Conservation (phyloP, 345 rosid species). For the Syzygium aqueum region DNA sequence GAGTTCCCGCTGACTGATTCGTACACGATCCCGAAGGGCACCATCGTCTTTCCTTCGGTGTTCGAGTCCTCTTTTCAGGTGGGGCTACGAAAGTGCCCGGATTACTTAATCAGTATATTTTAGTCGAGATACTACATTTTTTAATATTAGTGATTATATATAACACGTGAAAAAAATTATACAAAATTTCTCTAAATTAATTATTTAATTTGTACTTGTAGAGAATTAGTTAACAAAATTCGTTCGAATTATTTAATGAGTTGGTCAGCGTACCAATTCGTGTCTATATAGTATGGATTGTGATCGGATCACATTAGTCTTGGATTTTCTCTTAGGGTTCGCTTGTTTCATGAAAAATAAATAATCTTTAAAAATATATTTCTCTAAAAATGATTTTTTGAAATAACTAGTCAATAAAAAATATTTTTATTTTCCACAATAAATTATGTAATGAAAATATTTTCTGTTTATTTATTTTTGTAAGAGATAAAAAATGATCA, state of each 20-base stretch:
- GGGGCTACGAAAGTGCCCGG: not conserved
- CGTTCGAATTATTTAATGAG: accelerated
- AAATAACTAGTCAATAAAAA: no score
- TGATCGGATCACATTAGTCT: not conserved
- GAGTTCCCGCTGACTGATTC: constrained; percentile 61
- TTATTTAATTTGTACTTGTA: not conserved
- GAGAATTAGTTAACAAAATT: not conserved
- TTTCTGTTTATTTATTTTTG: no score
- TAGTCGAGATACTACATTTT: not conserved
- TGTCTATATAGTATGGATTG: not conserved
- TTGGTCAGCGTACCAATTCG: not conserved
- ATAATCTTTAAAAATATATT: no score
- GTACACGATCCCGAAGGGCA: constrained; percentile 71
- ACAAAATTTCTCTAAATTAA: not conserved
- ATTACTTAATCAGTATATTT: not conserved
- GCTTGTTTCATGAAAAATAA: no score
- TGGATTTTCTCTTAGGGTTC: not conserved
- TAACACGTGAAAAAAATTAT: not conserved
- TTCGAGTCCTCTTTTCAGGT: constrained; percentile 69
- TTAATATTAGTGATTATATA: not conserved
- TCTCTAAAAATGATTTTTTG: no score
- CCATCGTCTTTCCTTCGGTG: constrained; percentile 76
- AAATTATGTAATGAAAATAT: no score
- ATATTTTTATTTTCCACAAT: no score
- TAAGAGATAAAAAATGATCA: no score